Conservation (phyloP, 2,329 filamentous ascomycete species). For the Colletotrichum ledebouriae region DNA sequence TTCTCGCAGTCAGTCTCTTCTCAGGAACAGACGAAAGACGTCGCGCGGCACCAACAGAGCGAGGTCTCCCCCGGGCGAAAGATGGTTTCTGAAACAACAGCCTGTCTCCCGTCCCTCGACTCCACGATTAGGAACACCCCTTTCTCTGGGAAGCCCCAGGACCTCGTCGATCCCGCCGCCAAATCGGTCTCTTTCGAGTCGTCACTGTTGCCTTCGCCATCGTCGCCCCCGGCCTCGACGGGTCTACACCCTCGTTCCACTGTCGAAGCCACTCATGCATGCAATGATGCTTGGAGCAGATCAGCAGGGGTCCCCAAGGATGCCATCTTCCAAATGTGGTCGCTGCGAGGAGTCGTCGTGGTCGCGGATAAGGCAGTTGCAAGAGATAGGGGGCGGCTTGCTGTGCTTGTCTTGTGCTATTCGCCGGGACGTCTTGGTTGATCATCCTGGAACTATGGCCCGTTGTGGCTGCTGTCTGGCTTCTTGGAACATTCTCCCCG, state of each 20-base stretch:
- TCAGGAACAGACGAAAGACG: conserved; percentile 37
- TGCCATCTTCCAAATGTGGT: conserved; percentile 30
- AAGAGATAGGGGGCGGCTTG: conserved; percentile 31
- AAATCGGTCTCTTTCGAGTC: conserved; percentile 24
- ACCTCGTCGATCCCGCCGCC: conserved; percentile 35
- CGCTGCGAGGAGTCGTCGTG: conserved; percentile 21
- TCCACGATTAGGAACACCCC: conserved; percentile 33
- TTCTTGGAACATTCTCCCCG: conserved; percentile 36
- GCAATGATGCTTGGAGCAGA: conserved; percentile 39
- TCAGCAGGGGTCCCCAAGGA: conserved; percentile 39
- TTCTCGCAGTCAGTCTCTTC: conserved; percentile 13
- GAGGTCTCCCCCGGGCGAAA: conserved; percentile 37
- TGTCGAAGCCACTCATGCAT: conserved; percentile 40
- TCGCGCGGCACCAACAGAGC: conserved; percentile 28
- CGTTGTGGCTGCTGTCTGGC: conserved; percentile 10
- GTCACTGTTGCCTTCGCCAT: conserved; percentile 19
- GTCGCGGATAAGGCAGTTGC: conserved; percentile 41
- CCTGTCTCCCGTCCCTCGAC: conserved; percentile 41
- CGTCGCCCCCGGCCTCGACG: conserved; percentile 12
- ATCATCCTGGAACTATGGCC: conserved; percentile 15
- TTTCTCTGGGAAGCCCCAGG: conserved; percentile 12
- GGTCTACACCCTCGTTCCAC: conserved; percentile 36
- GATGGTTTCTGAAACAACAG: conserved; percentile 40
- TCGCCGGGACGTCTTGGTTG: conserved; percentile 26
- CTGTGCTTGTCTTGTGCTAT: conserved; percentile 30